Evolutionary conservation across 2,329 filamentous ascomycete genomes (phyloP).

Genomic region (Pseudogymnoascus destructans): DNA sequence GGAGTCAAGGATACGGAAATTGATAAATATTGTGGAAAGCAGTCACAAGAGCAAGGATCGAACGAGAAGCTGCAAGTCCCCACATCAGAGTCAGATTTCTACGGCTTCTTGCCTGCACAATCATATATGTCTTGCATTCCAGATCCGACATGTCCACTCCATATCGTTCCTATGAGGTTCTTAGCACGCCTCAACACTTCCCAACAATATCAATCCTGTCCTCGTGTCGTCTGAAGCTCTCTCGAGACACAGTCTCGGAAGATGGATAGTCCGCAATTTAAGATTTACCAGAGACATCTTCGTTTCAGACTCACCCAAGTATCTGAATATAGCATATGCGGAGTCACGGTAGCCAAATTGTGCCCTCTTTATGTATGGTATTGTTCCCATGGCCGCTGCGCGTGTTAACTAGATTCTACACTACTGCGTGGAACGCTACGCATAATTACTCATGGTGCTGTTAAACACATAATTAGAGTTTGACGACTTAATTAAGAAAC

Average conservation of each 20-base stretch:
- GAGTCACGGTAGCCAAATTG: background rate
- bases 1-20: background rate
- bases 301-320: background rate
- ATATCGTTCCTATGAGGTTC: background rate
- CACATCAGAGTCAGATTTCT: background rate
- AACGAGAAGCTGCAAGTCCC: background rate
- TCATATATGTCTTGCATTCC: too few species aligned
- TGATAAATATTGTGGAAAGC: background rate
- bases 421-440: conserved; percentile 1
- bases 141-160: background rate
- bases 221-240: background rate
- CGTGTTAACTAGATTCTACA: background rate
- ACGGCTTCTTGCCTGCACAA: background rate
- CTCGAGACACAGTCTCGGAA: background rate
- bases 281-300: background rate
- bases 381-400: background rate
- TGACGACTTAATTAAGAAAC: too few species aligned
- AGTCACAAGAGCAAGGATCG: background rate
- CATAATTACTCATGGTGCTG: too few species aligned
- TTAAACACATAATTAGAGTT: too few species aligned
- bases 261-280: background rate
- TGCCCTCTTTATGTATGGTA: background rate
- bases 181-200: background rate
- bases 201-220: background rate
- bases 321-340: background rate